Conservation (phyloP, 2,329 filamentous ascomycete genomes). For the Phialophora macrospora region DNA sequence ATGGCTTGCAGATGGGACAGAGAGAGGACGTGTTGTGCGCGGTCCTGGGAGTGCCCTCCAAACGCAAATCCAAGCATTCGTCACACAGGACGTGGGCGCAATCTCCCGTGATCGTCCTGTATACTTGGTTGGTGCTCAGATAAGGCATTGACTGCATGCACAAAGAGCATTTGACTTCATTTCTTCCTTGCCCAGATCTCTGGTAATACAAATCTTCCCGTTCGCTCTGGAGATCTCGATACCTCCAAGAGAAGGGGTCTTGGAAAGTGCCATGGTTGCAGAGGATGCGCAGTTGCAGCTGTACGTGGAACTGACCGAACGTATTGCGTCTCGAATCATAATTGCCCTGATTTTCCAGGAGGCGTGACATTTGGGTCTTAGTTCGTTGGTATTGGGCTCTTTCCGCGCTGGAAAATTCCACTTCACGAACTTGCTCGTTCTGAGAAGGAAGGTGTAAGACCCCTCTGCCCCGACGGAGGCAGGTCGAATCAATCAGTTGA, state of each 20-base stretch:
- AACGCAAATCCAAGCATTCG: slow-evolving; percentile 40
- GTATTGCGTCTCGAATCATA: slow-evolving; percentile 45
- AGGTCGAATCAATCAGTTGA: slow-evolving; percentile 43
- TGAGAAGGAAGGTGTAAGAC: slow-evolving; percentile 41
- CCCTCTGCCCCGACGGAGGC: slow-evolving; percentile 30
- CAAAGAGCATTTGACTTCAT: slow-evolving; percentile 43
- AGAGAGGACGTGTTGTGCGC: background rate
- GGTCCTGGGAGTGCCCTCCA: background rate
- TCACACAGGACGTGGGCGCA: slow-evolving; percentile 45
- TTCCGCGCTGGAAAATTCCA: slow-evolving; percentile 46
- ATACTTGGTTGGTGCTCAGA: slow-evolving; percentile 35
- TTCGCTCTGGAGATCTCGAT: slow-evolving; percentile 19
- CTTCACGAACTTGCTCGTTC: slow-evolving; percentile 35
- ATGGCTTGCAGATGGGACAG: slow-evolving; percentile 6
- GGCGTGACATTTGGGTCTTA: slow-evolving; percentile 46
- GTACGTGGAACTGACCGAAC: slow-evolving; percentile 54
- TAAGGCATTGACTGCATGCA: slow-evolving; percentile 42
- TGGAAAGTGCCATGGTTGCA: slow-evolving; percentile 60
- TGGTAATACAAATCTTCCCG: slow-evolving; percentile 41
- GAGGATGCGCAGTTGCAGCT: slow-evolving; percentile 54
- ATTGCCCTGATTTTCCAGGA: slow-evolving; percentile 44
- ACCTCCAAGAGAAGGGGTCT: slow-evolving; percentile 49
- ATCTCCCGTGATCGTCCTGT: slow-evolving; percentile 37
- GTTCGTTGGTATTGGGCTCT: slow-evolving; percentile 40
- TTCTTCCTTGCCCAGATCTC: slow-evolving; percentile 37